phyloP scores from a whole-genome alignment of 371 early-diverging fungal genomes.

The Funneliformis caledonium region DNA sequence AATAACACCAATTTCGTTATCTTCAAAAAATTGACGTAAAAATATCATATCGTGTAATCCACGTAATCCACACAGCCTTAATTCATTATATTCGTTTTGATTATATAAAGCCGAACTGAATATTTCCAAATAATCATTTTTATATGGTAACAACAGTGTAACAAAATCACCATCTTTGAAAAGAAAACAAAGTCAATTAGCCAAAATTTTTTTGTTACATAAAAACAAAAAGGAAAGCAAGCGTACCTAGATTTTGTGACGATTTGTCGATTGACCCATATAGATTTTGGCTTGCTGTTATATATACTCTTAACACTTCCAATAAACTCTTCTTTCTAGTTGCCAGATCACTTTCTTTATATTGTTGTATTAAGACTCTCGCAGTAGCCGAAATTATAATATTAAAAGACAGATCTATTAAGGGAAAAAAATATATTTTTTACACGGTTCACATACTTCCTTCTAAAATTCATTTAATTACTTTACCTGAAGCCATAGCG shows the following conservation, averaged over 20 bases:
- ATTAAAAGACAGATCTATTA: slow-evolving; percentile 65
- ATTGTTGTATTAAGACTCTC: slow-evolving; percentile 45
- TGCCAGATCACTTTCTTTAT: slow-evolving; percentile 7
- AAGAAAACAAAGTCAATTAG: background rate
- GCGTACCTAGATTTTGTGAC: background rate
- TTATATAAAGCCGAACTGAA: slow-evolving; percentile 61
- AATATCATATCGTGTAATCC: slow-evolving; percentile 71
- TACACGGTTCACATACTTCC: background rate
- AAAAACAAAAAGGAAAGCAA: background rate
- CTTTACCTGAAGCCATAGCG: slow-evolving; percentile 67
- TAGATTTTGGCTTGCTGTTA: slow-evolving; percentile 63
- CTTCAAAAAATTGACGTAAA: slow-evolving; percentile 58
- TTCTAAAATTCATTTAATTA: background rate
- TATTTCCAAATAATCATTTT: slow-evolving; percentile 69
- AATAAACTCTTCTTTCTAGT: slow-evolving; percentile 66
- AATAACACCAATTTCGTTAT: slow-evolving; percentile 65
- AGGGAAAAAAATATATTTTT: background rate
- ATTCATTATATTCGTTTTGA: slow-evolving; percentile 74
- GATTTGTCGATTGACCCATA: slow-evolving; percentile 55
- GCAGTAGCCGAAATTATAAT: slow-evolving; percentile 58
- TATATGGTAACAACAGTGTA: slow-evolving; percentile 65
- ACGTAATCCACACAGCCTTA: slow-evolving; percentile 68
- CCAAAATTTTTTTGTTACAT: background rate
- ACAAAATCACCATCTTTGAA: slow-evolving; percentile 53
- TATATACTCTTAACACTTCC: slow-evolving; percentile 69